These are phyloP conservation scores for Erysimum cheiri DNA, from an alignment of 441 rosid genomes.

Conservation along the genomic window DNA sequence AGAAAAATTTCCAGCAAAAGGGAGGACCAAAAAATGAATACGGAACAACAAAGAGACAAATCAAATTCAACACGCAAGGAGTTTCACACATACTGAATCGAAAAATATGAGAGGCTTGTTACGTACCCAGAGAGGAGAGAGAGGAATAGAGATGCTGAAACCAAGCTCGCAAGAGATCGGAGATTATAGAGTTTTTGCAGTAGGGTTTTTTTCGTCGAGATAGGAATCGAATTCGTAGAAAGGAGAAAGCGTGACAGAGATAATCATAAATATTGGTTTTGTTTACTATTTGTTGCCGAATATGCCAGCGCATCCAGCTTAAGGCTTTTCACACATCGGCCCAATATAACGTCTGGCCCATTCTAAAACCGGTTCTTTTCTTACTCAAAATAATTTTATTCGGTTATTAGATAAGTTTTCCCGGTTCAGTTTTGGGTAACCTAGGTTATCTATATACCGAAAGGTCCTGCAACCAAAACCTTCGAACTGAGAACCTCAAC, in stretches of 20 bases:
- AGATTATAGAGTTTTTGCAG: neutral
- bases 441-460: slow-evolving; percentile 5
- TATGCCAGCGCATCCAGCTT: neutral
- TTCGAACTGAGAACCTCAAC: slow-evolving; percentile 23
- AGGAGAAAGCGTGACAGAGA: slow-evolving; percentile 17
- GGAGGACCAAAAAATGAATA: neutral
- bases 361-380: slow-evolving; percentile 8
- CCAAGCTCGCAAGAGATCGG: slow-evolving; percentile 10
- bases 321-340: slow-evolving; percentile 8
- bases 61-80: neutral
- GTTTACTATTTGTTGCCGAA: slow-evolving; percentile 21
- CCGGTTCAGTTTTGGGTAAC: slow-evolving; percentile 20
- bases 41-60: neutral
- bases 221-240: neutral
- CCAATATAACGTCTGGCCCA: slow-evolving; percentile 9
- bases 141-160: slow-evolving; percentile 8
- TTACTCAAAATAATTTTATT: neutral
- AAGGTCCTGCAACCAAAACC: neutral
- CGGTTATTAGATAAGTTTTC: slow-evolving; percentile 2
- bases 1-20: neutral
- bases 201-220: slow-evolving; percentile 31
- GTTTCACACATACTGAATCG: neutral
- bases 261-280: neutral
- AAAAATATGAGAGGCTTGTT: slow-evolving; percentile 5
- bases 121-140: neutral